A percentile compares a stretch with the other conserved stretches of the same genome.
Evolutionary conservation across 2,329 filamentous ascomycete genomes (phyloP).

Genomic region (Fusarium vanettenii): DNA sequence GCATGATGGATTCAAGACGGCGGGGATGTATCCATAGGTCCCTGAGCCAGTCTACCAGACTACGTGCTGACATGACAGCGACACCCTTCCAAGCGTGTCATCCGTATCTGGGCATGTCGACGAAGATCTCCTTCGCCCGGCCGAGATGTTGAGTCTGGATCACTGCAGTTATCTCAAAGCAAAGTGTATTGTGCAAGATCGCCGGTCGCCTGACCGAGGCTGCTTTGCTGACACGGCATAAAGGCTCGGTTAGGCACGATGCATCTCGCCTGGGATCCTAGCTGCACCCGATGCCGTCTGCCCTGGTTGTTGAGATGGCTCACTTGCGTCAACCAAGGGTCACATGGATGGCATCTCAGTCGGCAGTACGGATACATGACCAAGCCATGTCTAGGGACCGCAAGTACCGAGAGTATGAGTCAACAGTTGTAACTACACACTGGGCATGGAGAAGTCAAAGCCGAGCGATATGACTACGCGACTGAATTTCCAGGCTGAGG

Average conservation of each 20-base stretch:
- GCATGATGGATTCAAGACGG: background rate
- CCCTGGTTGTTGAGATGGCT: background rate
- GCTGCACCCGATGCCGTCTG: background rate
- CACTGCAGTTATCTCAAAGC: background rate
- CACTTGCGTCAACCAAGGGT: background rate
- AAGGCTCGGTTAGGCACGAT: background rate
- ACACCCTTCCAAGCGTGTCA: conserved; percentile 6
- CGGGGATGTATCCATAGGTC: conserved; percentile 1
- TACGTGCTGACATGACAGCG: conserved; percentile 17
- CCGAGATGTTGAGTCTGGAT: background rate
- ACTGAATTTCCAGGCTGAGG: background rate
- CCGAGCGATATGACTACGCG: background rate
- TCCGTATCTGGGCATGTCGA: conserved; percentile 2
- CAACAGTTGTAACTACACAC: background rate
- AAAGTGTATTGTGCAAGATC: conserved; percentile 16
- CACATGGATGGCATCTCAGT: background rate
- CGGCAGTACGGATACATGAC: background rate
- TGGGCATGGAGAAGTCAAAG: background rate
- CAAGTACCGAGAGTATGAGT: background rate
- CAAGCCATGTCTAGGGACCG: background rate
- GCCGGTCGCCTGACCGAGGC: conserved; percentile 24
- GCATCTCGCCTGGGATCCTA: background rate
- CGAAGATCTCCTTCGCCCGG: conserved; percentile 3
- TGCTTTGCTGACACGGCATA: conserved; percentile 15
- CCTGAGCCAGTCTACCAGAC: background rate